phyloP scores from a whole-genome alignment of 208 protist species.

The Acanthamoeba lenticulata region DNA sequence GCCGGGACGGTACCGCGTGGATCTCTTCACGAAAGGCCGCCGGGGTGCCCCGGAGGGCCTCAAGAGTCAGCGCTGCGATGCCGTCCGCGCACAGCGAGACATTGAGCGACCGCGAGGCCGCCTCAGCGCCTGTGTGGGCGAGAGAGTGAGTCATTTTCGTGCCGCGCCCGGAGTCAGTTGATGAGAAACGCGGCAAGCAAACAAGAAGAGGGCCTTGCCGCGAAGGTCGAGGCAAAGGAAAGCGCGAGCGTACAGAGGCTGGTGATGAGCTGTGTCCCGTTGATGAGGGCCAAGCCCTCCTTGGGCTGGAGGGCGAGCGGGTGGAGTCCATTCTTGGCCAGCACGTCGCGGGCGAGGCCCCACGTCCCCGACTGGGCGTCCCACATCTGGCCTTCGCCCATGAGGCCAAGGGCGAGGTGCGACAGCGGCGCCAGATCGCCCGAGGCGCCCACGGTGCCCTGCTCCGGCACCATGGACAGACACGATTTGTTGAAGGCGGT shows the following conservation, averaged over 20 bases:
- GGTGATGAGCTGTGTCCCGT: conserved; percentile 93
- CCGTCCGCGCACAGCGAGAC: conserved; percentile 80
- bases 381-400: conserved; percentile 85
- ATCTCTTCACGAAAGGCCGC: conserved; percentile 84
- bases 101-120: conserved; percentile 79
- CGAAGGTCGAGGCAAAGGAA: not conserved
- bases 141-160: no score
- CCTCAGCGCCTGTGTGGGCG: conserved; percentile 85
- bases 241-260: conserved; percentile 74
- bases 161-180: no score
- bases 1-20: conserved; percentile 81
- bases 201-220: not conserved
- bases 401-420: conserved; percentile 89
- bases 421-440: conserved; percentile 93
- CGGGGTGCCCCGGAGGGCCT: conserved; percentile 86
- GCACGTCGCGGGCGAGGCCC: conserved; percentile 67
- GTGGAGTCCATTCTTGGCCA: conserved; percentile 79
- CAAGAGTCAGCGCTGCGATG: conserved; percentile 87
- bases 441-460: conserved; percentile 89
- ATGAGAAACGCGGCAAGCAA: no score
- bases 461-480: conserved; percentile 82
- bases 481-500: conserved; percentile 81
- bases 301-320: conserved; percentile 87
- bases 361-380: conserved; percentile 72
- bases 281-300: conserved; percentile 92